Evolutionary conservation across 1,284 basidiomycete genomes (phyloP).

Genomic region (Boletellus deceptivus): DNA sequence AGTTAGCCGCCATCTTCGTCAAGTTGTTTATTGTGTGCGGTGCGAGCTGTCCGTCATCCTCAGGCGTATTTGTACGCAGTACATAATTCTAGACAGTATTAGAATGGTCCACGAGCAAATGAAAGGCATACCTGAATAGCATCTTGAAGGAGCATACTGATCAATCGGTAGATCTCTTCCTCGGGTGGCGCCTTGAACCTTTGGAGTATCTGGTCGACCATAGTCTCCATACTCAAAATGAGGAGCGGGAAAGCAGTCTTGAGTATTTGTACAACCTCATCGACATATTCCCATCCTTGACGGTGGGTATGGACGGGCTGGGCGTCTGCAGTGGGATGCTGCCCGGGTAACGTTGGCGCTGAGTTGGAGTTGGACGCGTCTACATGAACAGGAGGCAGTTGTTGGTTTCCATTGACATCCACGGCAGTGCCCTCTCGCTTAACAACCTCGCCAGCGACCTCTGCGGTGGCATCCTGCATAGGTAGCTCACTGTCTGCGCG

Average conservation of each 20-base stretch:
- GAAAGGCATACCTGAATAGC: conserved; percentile 55
- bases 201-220: conserved; percentile 92
- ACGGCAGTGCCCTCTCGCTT: conserved; percentile 26
- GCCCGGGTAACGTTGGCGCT: conserved; percentile 15
- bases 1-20: conserved; percentile 70
- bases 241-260: conserved; percentile 97
- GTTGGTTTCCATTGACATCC: conserved; percentile 27
- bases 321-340: conserved; percentile 29
- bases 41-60: conserved; percentile 78
- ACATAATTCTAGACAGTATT: conserved; percentile 60
- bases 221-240: conserved; percentile 93
- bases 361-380: conserved; percentile 19
- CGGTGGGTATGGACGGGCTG: conserved; percentile 47
- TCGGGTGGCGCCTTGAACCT: conserved; percentile 92
- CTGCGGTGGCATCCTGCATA: conserved; percentile 35
- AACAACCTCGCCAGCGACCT: conserved; percentile 27
- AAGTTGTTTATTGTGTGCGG: conserved; percentile 60
- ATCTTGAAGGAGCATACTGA: conserved; percentile 80
- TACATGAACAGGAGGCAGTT: conserved; percentile 9
- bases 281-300: conserved; percentile 88
- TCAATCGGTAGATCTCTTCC: conserved; percentile 93
- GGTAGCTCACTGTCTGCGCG: conserved; percentile 30
- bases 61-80: conserved; percentile 58
- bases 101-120: conserved; percentile 2
- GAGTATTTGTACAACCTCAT: conserved; percentile 92